Conservation (phyloP, 305 asterid genomes). For the Fraxinus sp. region DNA sequence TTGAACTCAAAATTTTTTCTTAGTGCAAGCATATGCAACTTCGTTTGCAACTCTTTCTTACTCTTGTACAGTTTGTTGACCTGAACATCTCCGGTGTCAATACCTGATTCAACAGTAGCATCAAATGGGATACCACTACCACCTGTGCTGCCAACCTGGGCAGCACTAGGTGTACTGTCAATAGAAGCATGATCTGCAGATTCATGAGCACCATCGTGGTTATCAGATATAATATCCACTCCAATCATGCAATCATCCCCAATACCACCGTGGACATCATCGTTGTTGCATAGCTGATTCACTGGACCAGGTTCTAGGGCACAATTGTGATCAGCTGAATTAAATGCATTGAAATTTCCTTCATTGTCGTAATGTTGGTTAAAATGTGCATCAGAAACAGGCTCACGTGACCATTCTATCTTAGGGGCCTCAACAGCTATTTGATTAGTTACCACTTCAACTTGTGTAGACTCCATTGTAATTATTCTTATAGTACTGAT, state of each 20-base stretch:
- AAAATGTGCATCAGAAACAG: neutral
- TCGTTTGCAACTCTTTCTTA: neutral
- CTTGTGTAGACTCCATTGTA: neutral
- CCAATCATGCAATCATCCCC: slow-evolving; percentile 4
- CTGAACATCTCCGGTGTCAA: neutral
- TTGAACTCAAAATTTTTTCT: slow-evolving; percentile 1
- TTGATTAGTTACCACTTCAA: neutral
- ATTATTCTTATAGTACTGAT: neutral
- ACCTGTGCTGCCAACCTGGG: neutral
- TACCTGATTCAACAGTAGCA: neutral
- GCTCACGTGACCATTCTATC: neutral
- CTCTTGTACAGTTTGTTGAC: neutral
- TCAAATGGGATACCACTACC: neutral
- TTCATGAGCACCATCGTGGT: neutral
- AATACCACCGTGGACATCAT: neutral
- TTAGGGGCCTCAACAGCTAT: neutral
- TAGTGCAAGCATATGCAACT: slow-evolving; percentile 10
- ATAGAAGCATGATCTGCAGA: slow-evolving; percentile 5
- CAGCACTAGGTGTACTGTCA: neutral
- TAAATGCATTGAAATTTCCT: neutral
- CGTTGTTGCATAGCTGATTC: neutral
- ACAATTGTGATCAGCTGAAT: neutral
- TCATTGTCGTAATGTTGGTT: neutral
- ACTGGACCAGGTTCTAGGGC: neutral
- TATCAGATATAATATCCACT: neutral